Base-by-base conservation (phyloP, 306 rosid genomes). In the Urtica urens region DNA sequence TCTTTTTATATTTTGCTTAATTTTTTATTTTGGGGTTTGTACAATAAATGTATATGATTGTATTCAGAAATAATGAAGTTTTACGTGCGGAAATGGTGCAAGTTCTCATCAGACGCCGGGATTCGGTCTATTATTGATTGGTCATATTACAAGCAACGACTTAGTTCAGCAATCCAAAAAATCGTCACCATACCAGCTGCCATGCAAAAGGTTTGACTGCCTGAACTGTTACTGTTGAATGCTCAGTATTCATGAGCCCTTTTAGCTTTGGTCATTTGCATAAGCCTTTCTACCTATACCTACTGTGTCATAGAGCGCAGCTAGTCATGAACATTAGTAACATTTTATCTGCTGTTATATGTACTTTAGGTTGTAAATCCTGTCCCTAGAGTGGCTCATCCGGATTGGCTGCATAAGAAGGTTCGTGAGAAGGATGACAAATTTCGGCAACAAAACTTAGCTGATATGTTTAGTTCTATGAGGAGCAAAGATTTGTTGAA, bases 371-470 rank as follows among this genome's bases (percentile, higher is more conserved):
- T 90, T 58, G 70, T 76, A 16, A 90, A 90, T 77, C 97, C 97
- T 5, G 94, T 90, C 53, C 97, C 97, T 56, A 74, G 97, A 62
- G 95, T 90, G 23, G 78, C 60, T 63, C 95, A 90, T 76, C 97
- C 97, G 51, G 97, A 90, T 72, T 90, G 95, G 97, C 72, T 90
- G 75, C 87, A 81, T 71, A 90, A 90, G 62, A 90, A 81, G 73
- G 87, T 90, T 55, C 84, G 97, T 35, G 97, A 90, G 74, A 90
- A 90, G 72, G 93, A 90, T 27, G 95, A 90, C 71, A 90, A 75
- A 67, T 84, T 79, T 74, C 92, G 87, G 41, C 97, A 90, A 63
- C 76, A 77, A 30, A 90, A 90, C 57, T 35, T 90, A 35, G 87
- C 67, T 46, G 95, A 84, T 62, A 73, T 67, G 47, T 81, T 84